Evolutionary conservation across 139 green algal species (phyloP), one percentile per base, ranked within the genome.

Genomic region (Bryopsis sp.): DNA sequence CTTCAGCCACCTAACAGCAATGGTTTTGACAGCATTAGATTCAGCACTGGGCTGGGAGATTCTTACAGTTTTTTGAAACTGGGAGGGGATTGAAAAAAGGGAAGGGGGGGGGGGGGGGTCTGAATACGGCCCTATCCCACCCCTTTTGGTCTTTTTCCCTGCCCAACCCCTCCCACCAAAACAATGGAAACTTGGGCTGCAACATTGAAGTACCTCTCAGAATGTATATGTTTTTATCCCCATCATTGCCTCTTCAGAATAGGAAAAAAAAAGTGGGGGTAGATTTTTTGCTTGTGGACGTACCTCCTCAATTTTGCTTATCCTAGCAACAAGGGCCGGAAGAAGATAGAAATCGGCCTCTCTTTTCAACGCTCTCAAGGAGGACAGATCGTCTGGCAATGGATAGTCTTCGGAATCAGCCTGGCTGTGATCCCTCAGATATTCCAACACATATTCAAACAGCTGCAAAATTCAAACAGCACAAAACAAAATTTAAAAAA

Each of bases 331-430:
- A 26, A 67, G 31, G 39, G 7, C 59, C 15, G 19, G 31, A n/a
- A 67, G 31, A 29, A 4, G 31, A 67, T 67, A 67, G 31, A 67
- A 67, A 26, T 39, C 33, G 4, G 59, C 59, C 33, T 67, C 59
- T 43, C 59, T 43, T 46, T 48, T 46, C 8, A 67, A 26, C 7
- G 59, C 59, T 26, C 43, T 67, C 7, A 67, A 47, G 24, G 29
- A 47, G 24, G 32, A 46, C 28, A 67, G 19, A 6, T 67, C 59
- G 33, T 8, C 19, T 15, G 59, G 59, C 59, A 67, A 47, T 22
- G 33, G 24, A 32, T 11, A 35, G 24, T 61, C 50, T 6, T 36
- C 19, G 11, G 11, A 11, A 33, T 61, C 50, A 35, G 6, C 6
- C 19, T 67, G 59, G 19, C 6, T 22, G 11, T 46, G 28, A 7